phyloP scores from a whole-genome alignment of 805 yeast species.

The Maudiozyma pseudohumilis region DNA sequence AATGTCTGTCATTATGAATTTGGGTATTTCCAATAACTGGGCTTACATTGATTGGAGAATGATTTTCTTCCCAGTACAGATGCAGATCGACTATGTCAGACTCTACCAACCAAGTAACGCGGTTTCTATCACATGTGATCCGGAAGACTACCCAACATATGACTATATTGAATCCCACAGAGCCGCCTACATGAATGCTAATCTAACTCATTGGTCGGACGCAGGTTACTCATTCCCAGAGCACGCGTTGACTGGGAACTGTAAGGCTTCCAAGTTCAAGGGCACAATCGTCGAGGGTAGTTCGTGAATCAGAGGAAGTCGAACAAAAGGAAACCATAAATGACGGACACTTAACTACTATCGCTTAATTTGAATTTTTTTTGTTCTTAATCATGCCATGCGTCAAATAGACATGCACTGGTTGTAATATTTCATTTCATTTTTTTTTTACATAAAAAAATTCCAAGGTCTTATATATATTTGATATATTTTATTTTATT shows the following conservation, averaged over 20 bases:
- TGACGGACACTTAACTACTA: no score
- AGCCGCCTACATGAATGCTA: conserved; percentile 58
- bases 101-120: conserved; percentile 75
- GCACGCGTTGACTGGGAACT: conserved; percentile 46
- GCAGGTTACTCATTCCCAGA: conserved; percentile 70
- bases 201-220: conserved; percentile 60
- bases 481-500: no score
- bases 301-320: no score
- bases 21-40: conserved; percentile 91
- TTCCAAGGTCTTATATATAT: no score
- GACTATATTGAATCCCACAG: conserved; percentile 69
- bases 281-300: not conserved
- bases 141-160: conserved; percentile 70
- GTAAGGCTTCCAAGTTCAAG: conserved; percentile 28
- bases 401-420: no score
- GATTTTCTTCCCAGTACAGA: conserved; percentile 63
- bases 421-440: no score
- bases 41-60: conserved; percentile 86
- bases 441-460: no score
- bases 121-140: conserved; percentile 70
- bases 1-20: conserved; percentile 77
- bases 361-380: no score
- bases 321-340: no score
- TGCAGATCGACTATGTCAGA: conserved; percentile 79
- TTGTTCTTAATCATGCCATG: no score